phyloP scores from a whole-genome alignment of 768 basidiomycete species.

The Pleurotus djamor region DNA sequence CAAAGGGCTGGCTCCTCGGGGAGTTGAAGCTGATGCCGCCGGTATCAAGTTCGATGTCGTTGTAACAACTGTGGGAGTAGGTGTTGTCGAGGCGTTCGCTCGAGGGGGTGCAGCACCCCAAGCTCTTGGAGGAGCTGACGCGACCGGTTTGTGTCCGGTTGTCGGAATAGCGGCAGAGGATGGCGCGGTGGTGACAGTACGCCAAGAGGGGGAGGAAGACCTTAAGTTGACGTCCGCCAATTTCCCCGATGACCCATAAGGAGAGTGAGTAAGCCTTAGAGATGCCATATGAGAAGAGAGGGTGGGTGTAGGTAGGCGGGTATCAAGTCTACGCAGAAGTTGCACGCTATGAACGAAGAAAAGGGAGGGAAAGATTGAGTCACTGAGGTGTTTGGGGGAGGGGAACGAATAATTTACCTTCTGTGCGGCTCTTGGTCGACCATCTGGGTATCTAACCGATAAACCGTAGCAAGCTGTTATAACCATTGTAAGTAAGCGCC shows the following conservation, averaged over 20 bases:
- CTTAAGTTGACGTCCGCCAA: slow-evolving; percentile 50
- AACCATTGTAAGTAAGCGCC: neutral
- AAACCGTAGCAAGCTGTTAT: slow-evolving; percentile 67
- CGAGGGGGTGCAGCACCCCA: slow-evolving; percentile 19
- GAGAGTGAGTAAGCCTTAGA: slow-evolving; percentile 26
- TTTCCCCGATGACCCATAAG: slow-evolving; percentile 43
- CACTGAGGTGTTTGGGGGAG: neutral
- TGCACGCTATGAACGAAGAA: slow-evolving; percentile 53
- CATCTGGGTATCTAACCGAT: slow-evolving; percentile 82
- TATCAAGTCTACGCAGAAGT: slow-evolving; percentile 79
- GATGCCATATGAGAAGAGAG: slow-evolving; percentile 49
- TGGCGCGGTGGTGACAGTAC: neutral
- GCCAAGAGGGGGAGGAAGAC: slow-evolving; percentile 8
- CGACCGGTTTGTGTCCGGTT: slow-evolving; percentile 9
- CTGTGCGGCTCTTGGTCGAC: slow-evolving; percentile 91
- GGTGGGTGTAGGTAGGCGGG: slow-evolving; percentile 70
- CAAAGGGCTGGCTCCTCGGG: neutral
- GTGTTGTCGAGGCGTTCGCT: slow-evolving; percentile 9
- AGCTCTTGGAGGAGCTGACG: slow-evolving; percentile 13
- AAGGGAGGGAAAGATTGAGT: neutral
- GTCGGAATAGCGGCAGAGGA: neutral
- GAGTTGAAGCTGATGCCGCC: neutral
- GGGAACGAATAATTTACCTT: slow-evolving; percentile 32
- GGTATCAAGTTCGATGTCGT: too few relatives aligned
- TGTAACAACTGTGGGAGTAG: neutral